These are phyloP conservation scores for Wickerhamiella vanderwaltii DNA, from an alignment of 805 yeast species.

Conservation along the genomic window DNA sequence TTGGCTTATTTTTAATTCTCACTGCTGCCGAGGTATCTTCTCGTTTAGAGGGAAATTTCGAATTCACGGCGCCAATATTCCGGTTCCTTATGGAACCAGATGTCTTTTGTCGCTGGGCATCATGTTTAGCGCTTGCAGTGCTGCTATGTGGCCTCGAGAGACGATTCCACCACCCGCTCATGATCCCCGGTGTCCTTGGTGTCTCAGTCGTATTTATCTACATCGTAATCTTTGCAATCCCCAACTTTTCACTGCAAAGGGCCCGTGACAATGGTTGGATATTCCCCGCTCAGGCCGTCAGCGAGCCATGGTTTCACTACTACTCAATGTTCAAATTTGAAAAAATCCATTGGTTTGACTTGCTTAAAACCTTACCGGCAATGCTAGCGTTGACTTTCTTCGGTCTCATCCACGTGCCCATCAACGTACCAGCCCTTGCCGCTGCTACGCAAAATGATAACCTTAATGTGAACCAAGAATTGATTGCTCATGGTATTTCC, in stretches of 20 bases:
- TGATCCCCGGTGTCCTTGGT: conserved; percentile 74
- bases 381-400: conserved; percentile 94
- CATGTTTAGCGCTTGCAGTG: conserved; percentile 55
- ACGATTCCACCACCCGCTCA: conserved; percentile 47
- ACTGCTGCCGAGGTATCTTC: conserved; percentile 92
- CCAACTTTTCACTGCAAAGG: conserved; percentile 45
- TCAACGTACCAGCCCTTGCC: conserved; percentile 94
- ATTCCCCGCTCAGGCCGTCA: conserved; percentile 49
- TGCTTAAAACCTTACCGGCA: conserved; percentile 65
- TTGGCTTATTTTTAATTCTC: conserved; percentile 79
- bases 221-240: conserved; percentile 48
- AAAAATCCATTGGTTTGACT: conserved; percentile 61
- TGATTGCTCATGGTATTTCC: conserved; percentile 89
- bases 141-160: conserved; percentile 52
- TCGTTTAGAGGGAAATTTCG: conserved; percentile 59
- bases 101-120: conserved; percentile 50
- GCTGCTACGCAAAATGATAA: conserved; percentile 70
- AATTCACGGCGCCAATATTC: conserved; percentile 45
- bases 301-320: conserved; percentile 81
- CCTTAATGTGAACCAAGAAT: conserved; percentile 81
- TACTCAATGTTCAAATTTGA: conserved; percentile 59
- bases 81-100: conserved; percentile 33
- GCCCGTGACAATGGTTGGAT: conserved; percentile 79
- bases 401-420: conserved; percentile 93
- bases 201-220: conserved; percentile 60